These are phyloP conservation scores for Aspergillus caelatus DNA, from an alignment of 2,329 filamentous ascomycete genomes.

Conservation along the genomic window DNA sequence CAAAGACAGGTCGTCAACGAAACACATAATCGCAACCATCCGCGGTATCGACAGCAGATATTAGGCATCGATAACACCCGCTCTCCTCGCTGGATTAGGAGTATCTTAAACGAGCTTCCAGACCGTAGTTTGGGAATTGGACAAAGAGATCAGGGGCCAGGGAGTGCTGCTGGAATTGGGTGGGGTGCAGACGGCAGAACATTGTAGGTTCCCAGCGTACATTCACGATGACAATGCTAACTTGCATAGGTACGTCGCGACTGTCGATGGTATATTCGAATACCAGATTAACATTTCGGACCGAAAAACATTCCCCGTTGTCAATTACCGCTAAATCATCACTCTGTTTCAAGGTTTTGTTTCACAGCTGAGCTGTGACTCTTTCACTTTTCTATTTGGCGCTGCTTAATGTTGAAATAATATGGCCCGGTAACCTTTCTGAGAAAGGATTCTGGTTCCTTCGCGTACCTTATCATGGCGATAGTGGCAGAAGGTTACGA, in stretches of 20 bases:
- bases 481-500: too few species aligned
- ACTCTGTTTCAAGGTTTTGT: not conserved
- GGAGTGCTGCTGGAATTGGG: constrained; percentile 51
- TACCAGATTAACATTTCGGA: constrained; percentile 50
- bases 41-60: constrained; percentile 37
- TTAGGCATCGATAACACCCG: constrained; percentile 38
- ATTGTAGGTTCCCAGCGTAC: constrained; percentile 42
- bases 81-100: constrained; percentile 42
- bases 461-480: not conserved
- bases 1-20: constrained; percentile 42
- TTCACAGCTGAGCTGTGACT: not conserved
- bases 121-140: constrained; percentile 34
- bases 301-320: constrained; percentile 50
- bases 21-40: constrained; percentile 32
- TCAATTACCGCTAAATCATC: constrained; percentile 44
- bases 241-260: constrained; percentile 48
- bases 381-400: not conserved
- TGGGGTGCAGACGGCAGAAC: constrained; percentile 51
- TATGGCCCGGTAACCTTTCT: not conserved
- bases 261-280: constrained; percentile 52
- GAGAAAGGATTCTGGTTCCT: not conserved
- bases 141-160: constrained; percentile 40
- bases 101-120: constrained; percentile 38
- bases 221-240: constrained; percentile 10
- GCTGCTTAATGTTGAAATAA: not conserved